Evolutionary conservation across 2,329 filamentous ascomycete genomes (phyloP).

Genomic region (Purpureocillium lavendulum): DNA sequence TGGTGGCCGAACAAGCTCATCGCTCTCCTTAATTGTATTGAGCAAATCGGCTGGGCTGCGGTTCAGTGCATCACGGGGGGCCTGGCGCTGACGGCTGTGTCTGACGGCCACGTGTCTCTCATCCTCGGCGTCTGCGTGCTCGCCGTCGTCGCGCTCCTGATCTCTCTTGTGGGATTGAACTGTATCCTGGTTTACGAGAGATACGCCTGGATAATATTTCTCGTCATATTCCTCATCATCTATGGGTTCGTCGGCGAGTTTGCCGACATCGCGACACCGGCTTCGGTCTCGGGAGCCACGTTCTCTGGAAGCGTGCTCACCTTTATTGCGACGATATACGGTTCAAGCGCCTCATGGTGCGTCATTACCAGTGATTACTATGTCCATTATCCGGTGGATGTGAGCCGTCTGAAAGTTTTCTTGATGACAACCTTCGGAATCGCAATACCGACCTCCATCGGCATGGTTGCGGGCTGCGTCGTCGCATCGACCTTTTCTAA

Average conservation of each 20-base stretch:
- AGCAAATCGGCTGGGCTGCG: conserved; percentile 41
- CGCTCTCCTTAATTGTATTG: conserved; percentile 28
- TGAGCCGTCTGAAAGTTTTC: conserved; percentile 37
- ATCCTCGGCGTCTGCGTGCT: conserved; percentile 46
- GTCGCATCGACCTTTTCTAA: conserved; percentile 32
- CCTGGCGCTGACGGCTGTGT: conserved; percentile 36
- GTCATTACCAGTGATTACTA: conserved; percentile 25
- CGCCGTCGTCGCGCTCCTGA: conserved; percentile 36
- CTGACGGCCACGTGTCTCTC: conserved; percentile 33
- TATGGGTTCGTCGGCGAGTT: conserved; percentile 34
- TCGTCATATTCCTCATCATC: conserved; percentile 40
- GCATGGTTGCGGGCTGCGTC: conserved; percentile 36
- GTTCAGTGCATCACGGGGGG: conserved; percentile 44
- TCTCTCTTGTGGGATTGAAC: conserved; percentile 43
- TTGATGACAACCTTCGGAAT: conserved; percentile 38
- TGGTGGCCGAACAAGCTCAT: conserved; percentile 43
- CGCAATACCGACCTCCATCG: conserved; percentile 37
- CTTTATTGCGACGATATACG: conserved; percentile 37
- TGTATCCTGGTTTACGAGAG: conserved; percentile 40
- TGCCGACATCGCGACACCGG: conserved; percentile 28
- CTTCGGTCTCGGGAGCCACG: conserved; percentile 22
- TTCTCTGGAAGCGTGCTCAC: conserved; percentile 31
- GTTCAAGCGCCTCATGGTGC: conserved; percentile 39
- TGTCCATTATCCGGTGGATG: conserved; percentile 34
- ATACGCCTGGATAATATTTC: conserved; percentile 39